Conservation (phyloP, 2,329 filamentous ascomycete species). For the Dothideomycetes sp. region DNA sequence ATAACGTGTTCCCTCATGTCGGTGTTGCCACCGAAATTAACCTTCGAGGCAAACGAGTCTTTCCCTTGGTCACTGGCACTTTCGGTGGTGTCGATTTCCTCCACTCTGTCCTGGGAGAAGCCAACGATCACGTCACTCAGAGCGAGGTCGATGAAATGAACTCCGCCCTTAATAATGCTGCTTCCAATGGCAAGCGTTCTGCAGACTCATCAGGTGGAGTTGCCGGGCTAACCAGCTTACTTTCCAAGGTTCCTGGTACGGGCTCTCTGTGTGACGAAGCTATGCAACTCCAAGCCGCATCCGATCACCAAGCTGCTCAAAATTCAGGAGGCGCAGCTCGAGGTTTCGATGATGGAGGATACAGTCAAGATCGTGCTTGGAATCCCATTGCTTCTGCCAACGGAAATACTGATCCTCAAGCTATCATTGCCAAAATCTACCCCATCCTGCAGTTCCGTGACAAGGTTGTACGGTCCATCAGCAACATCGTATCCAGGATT, state of each 20-base stretch:
- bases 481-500: slow-evolving; percentile 77
- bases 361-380: slow-evolving; percentile 29
- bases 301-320: slow-evolving; percentile 38
- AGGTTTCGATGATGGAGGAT: slow-evolving; percentile 26
- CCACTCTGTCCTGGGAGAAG: slow-evolving; percentile 70
- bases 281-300: slow-evolving; percentile 35
- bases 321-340: slow-evolving; percentile 26
- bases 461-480: slow-evolving; percentile 82
- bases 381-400: slow-evolving; percentile 18
- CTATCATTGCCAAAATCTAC: slow-evolving; percentile 57
- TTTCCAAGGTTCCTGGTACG: slow-evolving; percentile 63
- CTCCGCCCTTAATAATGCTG: slow-evolving; percentile 33
- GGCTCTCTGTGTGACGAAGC: slow-evolving; percentile 39
- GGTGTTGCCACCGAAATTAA: slow-evolving; percentile 63
- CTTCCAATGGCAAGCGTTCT: slow-evolving; percentile 16
- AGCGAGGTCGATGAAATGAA: slow-evolving; percentile 81
- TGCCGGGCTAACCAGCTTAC: slow-evolving; percentile 54
- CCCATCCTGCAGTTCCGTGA: slow-evolving; percentile 91
- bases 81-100: slow-evolving; percentile 94
- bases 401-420: slow-evolving; percentile 53
- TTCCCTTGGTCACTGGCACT: slow-evolving; percentile 79
- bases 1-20: slow-evolving; percentile 76
- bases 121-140: slow-evolving; percentile 83
- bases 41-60: slow-evolving; percentile 64
- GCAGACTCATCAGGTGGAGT: slow-evolving; percentile 26